Base-by-base conservation (phyloP, 257 asterid species). In the Mentha longifolia region DNA sequence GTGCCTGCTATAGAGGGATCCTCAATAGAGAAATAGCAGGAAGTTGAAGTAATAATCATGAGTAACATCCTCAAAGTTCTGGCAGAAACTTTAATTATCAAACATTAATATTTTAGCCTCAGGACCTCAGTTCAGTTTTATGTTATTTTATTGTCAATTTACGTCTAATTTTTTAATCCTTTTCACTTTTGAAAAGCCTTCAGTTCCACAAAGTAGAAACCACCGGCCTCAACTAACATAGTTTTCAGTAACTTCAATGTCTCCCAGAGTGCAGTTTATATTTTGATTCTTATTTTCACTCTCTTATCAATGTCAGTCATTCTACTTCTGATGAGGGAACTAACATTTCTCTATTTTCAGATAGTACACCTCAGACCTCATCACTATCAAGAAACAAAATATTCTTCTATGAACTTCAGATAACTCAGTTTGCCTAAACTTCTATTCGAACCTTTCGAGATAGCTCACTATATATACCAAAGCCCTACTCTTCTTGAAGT, bases 1-100 rank as follows among this genome's bases (percentile, higher is more conserved):
- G 71, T 51, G 75, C 49, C 68, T 9, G 33, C 39, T 15, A 33
- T 41, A 37, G 55, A 39, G 28, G 46, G 43, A 58, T 67, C 31
- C 30, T 39, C 58, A 16, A 41, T 52, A 9, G 25, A 68, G 30
- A 9, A 28, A 61, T 49, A 50, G 39, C 47, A 61, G 42, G 66
- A 69, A 52, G 41, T 49, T 46, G 15, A 47, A 56, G 17, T 39
- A 2, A 28, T 25, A 52, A n/a, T 39, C 56, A 58, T 39, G 10
- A 17, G 49, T 33, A 33, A 28, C 10, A 20, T 61, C 61, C 49
- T 20, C 70, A 41, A 56, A 67, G 46, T 11, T 49, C 50, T 61
- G 12, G 57, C 25, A 51, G 50, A 22, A 68, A 68, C 19, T 37
- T 49, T 8, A 50, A 49, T 10, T 16, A 28, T 75, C 31, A 12